These are phyloP conservation scores for Salix koriyanagi DNA, from an alignment of 345 rosid genomes.

Conservation along the genomic window DNA sequence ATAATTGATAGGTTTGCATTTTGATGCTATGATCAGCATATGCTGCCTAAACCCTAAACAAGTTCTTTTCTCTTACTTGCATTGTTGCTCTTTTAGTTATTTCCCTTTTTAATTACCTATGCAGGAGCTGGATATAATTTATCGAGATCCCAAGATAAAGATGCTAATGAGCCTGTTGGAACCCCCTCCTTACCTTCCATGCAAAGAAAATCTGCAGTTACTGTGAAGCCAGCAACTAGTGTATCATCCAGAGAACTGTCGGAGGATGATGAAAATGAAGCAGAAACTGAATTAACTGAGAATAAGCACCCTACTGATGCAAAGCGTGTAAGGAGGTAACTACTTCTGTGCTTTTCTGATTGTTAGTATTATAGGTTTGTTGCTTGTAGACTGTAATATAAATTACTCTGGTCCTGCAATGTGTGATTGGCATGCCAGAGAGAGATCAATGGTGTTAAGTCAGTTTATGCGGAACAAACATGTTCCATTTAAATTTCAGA, in stretches of 20 bases:
- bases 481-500: neutral
- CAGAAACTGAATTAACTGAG: conserved; percentile 32
- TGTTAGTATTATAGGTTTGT: neutral
- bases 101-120: conserved; percentile 9
- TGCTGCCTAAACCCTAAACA: no score
- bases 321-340: conserved; percentile 30
- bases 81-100: neutral
- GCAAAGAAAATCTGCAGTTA: conserved; percentile 30
- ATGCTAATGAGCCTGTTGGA: conserved; percentile 26
- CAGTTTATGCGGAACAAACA: neutral
- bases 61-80: neutral
- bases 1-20: neutral
- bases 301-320: conserved; percentile 26
- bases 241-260: conserved; percentile 25
- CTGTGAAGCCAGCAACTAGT: conserved; percentile 14
- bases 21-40: neutral
- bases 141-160: conserved; percentile 33
- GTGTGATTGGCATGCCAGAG: neutral
- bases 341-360: conserved; percentile 1
- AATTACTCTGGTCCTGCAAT: neutral
- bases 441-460: neutral
- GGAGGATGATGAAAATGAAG: conserved; percentile 31
- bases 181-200: conserved; percentile 29
- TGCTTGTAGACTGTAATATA: neutral
- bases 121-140: conserved; percentile 31